phyloP scores from a whole-genome alignment of 163 green algal species.

The Trebouxia gelatinosa region DNA sequence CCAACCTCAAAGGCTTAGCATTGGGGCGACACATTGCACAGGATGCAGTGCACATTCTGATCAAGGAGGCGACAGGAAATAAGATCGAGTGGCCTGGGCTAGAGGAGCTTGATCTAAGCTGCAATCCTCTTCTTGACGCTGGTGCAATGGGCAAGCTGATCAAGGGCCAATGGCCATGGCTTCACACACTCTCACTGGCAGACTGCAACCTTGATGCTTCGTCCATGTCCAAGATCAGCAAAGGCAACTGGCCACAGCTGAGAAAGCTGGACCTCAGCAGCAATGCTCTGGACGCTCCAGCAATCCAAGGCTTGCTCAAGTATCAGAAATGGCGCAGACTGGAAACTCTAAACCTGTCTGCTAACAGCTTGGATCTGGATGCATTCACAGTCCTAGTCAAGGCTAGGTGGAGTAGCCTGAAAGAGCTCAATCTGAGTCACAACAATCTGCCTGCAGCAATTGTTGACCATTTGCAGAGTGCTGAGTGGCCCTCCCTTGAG shows the following conservation, averaged over 20 bases:
- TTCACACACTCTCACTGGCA: not conserved
- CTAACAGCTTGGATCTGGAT: not conserved
- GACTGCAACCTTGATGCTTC: not conserved
- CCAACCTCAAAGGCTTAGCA: not conserved
- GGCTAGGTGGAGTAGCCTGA: not conserved
- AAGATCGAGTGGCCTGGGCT: slow-evolving; percentile 9
- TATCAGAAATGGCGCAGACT: not conserved
- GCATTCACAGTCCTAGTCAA: not conserved
- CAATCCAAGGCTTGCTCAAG: not conserved
- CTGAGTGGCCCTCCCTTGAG: not conserved
- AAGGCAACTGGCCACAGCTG: not conserved
- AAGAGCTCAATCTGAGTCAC: not conserved
- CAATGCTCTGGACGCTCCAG: not conserved
- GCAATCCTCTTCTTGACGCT: not conserved
- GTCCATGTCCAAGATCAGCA: not conserved
- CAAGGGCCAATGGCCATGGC: slow-evolving; percentile 1
- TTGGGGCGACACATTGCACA: not conserved
- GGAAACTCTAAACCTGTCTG: not conserved
- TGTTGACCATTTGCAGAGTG: not conserved
- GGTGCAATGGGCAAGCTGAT: slow-evolving; percentile 2
- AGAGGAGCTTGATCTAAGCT: not conserved
- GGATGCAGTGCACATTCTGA: not conserved
- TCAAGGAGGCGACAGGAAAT: not conserved
- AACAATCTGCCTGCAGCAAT: not conserved
- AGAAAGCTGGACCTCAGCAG: not conserved